A percentile compares a stretch with the other conserved stretches of the same genome.
Evolutionary conservation across 2,329 filamentous ascomycete genomes (phyloP).

Genomic region (Fusarium piperis): DNA sequence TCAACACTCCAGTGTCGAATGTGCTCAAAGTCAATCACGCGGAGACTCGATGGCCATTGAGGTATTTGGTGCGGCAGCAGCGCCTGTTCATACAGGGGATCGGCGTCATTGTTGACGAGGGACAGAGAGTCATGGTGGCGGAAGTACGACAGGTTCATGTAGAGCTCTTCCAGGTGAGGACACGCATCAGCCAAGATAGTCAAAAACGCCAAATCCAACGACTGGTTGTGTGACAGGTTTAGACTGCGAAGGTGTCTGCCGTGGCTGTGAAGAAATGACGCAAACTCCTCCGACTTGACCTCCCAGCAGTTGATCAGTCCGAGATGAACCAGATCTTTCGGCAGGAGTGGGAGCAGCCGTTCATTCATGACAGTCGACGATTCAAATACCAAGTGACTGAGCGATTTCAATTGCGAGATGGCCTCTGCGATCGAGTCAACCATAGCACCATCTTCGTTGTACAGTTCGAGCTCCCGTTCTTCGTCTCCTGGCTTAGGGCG

Average conservation of each 20-base stretch:
- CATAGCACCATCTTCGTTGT: conserved; percentile 56
- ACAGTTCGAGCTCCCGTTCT: conserved; percentile 42
- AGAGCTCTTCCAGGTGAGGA: conserved; percentile 74
- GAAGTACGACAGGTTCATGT: conserved; percentile 83
- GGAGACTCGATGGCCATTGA: conserved; percentile 79
- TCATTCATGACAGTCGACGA: conserved; percentile 78
- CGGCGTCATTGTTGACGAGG: conserved; percentile 67
- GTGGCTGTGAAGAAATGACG: conserved; percentile 71
- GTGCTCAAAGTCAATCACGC: conserved; percentile 77
- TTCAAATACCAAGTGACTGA: conserved; percentile 77
- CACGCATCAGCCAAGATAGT: conserved; percentile 72
- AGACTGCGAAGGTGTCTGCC: conserved; percentile 75
- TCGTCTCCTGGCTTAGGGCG: conserved; percentile 47
- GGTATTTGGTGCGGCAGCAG: conserved; percentile 74
- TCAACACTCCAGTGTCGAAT: conserved; percentile 78
- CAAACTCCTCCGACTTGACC: conserved; percentile 73
- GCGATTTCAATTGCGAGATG: conserved; percentile 61
- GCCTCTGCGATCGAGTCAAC: conserved; percentile 48
- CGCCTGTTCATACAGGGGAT: conserved; percentile 77
- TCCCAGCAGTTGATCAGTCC: conserved; percentile 84
- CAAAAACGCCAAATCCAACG: conserved; percentile 80
- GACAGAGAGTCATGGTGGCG: conserved; percentile 69
- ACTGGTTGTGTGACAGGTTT: conserved; percentile 80
- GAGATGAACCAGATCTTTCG: conserved; percentile 71
- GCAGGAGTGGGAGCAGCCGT: conserved; percentile 73